These are phyloP conservation scores for Moringa oleifera DNA, from an alignment of 345 rosid genomes.

Conservation along the genomic window DNA sequence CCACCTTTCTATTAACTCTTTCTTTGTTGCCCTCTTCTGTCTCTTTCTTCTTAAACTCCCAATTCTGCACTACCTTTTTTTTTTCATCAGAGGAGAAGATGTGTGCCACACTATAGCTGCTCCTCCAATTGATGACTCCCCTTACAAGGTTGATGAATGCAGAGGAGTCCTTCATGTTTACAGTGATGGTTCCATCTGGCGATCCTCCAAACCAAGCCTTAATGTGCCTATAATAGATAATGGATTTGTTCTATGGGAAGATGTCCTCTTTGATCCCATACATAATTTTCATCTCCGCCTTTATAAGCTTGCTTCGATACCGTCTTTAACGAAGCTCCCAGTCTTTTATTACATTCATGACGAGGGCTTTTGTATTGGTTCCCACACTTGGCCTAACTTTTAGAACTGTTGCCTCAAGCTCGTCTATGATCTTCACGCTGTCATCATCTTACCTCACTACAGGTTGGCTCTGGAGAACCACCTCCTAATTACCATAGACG, in stretches of 20 bases:
- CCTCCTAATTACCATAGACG: conserved; percentile 76
- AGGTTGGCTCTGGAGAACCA: conserved; percentile 76
- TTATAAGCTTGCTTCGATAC: conserved; percentile 35
- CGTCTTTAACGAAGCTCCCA: conserved; percentile 21
- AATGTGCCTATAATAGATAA: conserved; percentile 14
- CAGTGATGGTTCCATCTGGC: conserved; percentile 54
- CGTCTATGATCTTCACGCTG: conserved; percentile 48
- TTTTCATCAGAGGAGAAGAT: no score
- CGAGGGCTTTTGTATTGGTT: conserved; percentile 84
- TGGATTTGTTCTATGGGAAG: conserved; percentile 43
- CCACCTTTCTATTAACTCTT: no score
- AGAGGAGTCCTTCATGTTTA: conserved; percentile 54
- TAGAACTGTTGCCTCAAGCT: conserved; percentile 68
- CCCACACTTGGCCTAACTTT: conserved; percentile 66
- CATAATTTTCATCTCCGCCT: conserved; percentile 62
- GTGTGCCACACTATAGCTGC: no score
- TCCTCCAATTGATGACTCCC: no score
- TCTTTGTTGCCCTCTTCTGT: no score
- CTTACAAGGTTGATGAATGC: conserved; percentile 58
- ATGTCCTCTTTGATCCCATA: conserved; percentile 39
- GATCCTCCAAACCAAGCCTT: conserved; percentile 35
- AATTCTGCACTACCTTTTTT: no score
- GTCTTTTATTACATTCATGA: conserved; percentile 57
- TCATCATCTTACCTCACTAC: conserved; percentile 65
- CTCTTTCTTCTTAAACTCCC: no score